Evolutionary conservation across 2,329 filamentous ascomycete genomes (phyloP).

Genomic region (Fusarium sp.): DNA sequence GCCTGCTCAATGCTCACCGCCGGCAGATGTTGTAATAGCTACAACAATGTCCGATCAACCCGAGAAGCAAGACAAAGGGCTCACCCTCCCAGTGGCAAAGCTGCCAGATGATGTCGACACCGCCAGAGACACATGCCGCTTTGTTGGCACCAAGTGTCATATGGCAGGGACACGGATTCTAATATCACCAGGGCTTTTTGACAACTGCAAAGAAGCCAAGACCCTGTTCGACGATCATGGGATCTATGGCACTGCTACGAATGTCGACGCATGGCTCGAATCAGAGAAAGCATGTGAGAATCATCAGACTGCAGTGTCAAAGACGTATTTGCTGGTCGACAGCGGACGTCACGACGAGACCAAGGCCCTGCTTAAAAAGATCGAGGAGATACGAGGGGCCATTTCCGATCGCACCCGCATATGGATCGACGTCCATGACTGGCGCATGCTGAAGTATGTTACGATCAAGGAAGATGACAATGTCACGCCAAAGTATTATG

Average conservation of each 20-base stretch:
- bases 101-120: background rate
- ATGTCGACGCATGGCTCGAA: conserved; percentile 50
- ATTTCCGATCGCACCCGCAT: conserved; percentile 44
- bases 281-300: conserved; percentile 10
- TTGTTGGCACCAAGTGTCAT: conserved; percentile 49
- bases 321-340: conserved; percentile 56
- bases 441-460: conserved; percentile 56
- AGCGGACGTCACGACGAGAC: conserved; percentile 47
- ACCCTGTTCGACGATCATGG: conserved; percentile 56
- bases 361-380: conserved; percentile 45
- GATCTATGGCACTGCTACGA: conserved; percentile 46
- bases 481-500: conserved; percentile 46
- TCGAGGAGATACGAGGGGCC: conserved; percentile 45
- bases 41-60: conserved; percentile 3
- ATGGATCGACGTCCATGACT: conserved; percentile 59
- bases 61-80: background rate
- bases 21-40: background rate
- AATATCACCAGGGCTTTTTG: conserved; percentile 54
- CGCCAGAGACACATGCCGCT: conserved; percentile 42
- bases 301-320: background rate
- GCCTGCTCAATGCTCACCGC: background rate
- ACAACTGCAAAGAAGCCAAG: conserved; percentile 49
- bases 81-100: background rate
- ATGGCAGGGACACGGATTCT: conserved; percentile 52
- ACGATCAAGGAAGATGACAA: conserved; percentile 50